These are phyloP conservation scores for Ophiostoma angusticollis DNA, from an alignment of 2,329 filamentous ascomycete genomes.

Conservation along the genomic window DNA sequence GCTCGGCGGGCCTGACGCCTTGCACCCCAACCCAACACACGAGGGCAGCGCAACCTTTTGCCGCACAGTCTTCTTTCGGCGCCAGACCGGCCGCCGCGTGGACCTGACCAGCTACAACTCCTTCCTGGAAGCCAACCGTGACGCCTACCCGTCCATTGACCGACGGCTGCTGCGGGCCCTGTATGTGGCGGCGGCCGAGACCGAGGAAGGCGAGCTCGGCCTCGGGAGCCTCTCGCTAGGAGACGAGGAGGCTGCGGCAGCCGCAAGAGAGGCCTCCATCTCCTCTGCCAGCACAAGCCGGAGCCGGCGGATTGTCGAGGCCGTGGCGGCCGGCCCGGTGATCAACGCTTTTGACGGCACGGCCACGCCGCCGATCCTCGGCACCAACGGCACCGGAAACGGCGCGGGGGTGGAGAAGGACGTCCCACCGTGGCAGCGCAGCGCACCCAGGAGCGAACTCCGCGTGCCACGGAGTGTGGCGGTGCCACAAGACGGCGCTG, in stretches of 20 bases:
- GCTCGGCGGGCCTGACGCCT: constrained; percentile 14
- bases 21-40: constrained; percentile 13
- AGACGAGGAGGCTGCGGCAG: not conserved
- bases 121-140: constrained; percentile 9
- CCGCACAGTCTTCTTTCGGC: constrained; percentile 16
- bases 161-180: constrained; percentile 12
- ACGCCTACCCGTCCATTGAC: constrained; percentile 13
- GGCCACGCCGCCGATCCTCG: constrained; percentile 7
- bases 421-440: constrained; percentile 30
- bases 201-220: not conserved
- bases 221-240: not conserved
- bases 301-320: constrained; percentile 10
- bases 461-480: constrained; percentile 29
- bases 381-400: not conserved
- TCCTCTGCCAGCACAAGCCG: not conserved
- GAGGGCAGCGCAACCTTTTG: constrained; percentile 14
- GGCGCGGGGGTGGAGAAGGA: not conserved
- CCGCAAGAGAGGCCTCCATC: not conserved
- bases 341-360: constrained; percentile 12
- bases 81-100: constrained; percentile 12
- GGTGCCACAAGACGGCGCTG: constrained; percentile 6
- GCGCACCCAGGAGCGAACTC: constrained; percentile 35
- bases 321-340: constrained; percentile 4
- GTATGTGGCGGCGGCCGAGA: constrained; percentile 18
- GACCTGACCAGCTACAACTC: constrained; percentile 14